Conservation (phyloP, 139 green algal species). For the Tetradesmus obliquus region DNA sequence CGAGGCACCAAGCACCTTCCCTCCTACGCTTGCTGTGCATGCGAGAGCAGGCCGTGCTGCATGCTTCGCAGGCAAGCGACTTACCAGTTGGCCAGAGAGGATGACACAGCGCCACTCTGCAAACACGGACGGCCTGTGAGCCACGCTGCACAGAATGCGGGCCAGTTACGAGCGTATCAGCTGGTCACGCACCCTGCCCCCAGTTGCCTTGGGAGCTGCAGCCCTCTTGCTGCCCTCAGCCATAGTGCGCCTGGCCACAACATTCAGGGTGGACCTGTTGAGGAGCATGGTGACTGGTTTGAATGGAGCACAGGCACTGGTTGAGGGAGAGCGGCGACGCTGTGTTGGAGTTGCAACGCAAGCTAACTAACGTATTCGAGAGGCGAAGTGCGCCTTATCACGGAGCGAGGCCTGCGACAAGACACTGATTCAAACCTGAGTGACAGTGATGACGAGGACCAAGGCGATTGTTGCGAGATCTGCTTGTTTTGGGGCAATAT, state of each 20-base stretch:
- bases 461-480: background rate
- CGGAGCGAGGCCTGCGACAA: background rate
- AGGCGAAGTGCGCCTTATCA: background rate
- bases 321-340: conserved; percentile 1
- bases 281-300: conserved; percentile 14
- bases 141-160: background rate
- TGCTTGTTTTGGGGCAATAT: background rate
- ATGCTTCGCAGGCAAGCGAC: background rate
- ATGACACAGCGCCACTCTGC: background rate
- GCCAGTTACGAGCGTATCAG: background rate
- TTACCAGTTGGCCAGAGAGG: conserved; percentile 22
- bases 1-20: background rate
- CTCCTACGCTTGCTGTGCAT: background rate
- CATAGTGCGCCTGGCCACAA: conserved; percentile 29
- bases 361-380: background rate
- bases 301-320: background rate
- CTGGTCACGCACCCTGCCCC: background rate
- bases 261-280: background rate
- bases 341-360: background rate
- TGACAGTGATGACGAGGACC: background rate
- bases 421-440: background rate
- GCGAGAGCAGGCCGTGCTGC: background rate
- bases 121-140: background rate
- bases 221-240: background rate
- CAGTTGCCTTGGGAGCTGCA: background rate